Conservation (phyloP, 1,284 basidiomycete species). For the Cutaneotrichosporon cavernicola region DNA sequence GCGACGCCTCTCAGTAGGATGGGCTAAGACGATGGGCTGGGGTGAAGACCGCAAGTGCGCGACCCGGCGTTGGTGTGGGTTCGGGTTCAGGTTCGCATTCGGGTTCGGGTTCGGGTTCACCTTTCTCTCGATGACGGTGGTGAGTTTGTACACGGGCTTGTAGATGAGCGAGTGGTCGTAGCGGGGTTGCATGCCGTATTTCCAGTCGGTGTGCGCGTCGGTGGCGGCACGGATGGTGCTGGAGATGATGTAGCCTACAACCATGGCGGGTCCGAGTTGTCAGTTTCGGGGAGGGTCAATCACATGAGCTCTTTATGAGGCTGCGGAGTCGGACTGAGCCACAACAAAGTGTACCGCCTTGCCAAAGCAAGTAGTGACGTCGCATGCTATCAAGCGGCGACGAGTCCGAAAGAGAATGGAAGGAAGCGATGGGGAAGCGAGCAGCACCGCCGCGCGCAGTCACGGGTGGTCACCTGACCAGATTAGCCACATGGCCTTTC, state of each 20-base stretch:
- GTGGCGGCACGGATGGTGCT: neutral
- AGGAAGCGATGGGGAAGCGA: conserved; percentile 7
- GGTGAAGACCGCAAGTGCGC: neutral
- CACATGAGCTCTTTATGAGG: neutral
- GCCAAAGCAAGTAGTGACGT: no score
- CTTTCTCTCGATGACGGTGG: neutral
- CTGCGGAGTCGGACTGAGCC: neutral
- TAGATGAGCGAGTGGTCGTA: neutral
- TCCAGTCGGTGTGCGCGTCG: conserved; percentile 9
- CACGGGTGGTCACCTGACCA: neutral
- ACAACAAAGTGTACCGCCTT: no score
- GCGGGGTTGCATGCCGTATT: neutral
- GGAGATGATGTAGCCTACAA: neutral
- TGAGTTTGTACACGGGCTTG: conserved; percentile 7
- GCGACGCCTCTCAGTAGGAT: neutral
- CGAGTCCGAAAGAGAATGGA: neutral
- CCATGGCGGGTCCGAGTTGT: neutral
- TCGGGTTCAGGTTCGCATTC: neutral
- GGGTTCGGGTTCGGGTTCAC: neutral
- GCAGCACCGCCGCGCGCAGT: neutral
- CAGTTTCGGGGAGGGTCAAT: neutral
- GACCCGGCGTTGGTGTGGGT: neutral
- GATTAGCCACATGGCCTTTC: neutral
- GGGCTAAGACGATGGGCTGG: neutral
- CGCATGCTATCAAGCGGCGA: neutral